Percentiles rank a stretch among this genome's conserved stretches.
These are phyloP conservation scores for Penicillium sp. DNA, from an alignment of 2,329 filamentous ascomycete genomes.

Conservation along the genomic window DNA sequence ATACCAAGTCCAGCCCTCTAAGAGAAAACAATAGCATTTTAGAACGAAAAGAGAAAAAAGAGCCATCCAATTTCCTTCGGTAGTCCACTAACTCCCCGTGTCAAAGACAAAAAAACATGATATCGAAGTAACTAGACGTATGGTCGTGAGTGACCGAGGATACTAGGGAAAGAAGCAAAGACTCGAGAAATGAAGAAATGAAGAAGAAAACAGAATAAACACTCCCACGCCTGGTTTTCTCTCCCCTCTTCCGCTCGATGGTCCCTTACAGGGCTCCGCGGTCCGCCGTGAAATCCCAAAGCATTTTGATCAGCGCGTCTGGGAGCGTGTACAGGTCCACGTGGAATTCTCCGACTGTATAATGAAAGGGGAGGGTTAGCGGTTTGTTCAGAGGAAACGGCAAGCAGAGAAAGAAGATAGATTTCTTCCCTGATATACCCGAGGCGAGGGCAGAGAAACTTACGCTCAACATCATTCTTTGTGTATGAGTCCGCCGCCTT, in stretches of 20 bases:
- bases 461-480: slow-evolving; percentile 94
- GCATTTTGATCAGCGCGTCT: slow-evolving; percentile 81
- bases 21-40: neutral
- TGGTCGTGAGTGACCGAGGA: slow-evolving; percentile 1
- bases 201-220: slow-evolving; percentile 7
- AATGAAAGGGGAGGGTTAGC: slow-evolving; percentile 24
- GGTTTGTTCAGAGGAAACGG: slow-evolving; percentile 15
- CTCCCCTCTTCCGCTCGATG: neutral
- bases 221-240: neutral
- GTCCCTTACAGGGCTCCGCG: slow-evolving; percentile 39
- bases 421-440: neutral
- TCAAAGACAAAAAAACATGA: slow-evolving; percentile 12
- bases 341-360: slow-evolving; percentile 87
- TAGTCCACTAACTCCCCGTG: slow-evolving; percentile 20
- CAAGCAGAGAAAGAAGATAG: neutral
- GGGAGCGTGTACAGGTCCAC: slow-evolving; percentile 98
- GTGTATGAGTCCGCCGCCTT: slow-evolving; percentile 93
- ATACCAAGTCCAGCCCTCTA: too few species aligned
- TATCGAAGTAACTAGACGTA: slow-evolving; percentile 6
- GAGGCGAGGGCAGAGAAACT: slow-evolving; percentile 37
- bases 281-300: slow-evolving; percentile 78
- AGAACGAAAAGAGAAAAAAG: slow-evolving; percentile 9
- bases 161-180: slow-evolving; percentile 3
- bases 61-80: slow-evolving; percentile 18
- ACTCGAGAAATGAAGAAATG: slow-evolving; percentile 5